These are phyloP conservation scores for Stropharia rugosoannulata DNA, from an alignment of 768 basidiomycete genomes.

Conservation along the genomic window DNA sequence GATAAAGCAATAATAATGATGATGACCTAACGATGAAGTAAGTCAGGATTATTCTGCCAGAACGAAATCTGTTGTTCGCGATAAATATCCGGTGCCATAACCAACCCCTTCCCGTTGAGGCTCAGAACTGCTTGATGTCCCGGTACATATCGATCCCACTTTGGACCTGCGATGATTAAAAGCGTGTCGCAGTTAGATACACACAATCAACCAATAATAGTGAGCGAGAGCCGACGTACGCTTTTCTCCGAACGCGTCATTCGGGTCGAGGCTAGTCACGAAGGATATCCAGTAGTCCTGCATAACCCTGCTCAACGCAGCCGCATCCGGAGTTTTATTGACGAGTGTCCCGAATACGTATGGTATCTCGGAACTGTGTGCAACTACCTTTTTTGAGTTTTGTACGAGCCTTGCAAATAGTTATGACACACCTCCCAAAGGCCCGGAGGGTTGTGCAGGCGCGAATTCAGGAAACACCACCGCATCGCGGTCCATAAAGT, in stretches of 20 bases:
- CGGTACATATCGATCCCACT: neutral
- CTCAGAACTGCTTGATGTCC: neutral
- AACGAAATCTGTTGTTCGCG: slow-evolving; percentile 4
- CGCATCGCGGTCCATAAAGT: slow-evolving; percentile 32
- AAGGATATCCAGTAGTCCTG: slow-evolving; percentile 16
- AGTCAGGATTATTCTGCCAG: slow-evolving; percentile 9
- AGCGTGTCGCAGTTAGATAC: neutral
- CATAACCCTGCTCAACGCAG: slow-evolving; percentile 8
- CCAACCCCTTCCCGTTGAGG: neutral
- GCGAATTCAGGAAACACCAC: slow-evolving; percentile 3
- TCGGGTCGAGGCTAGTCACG: slow-evolving; percentile 10
- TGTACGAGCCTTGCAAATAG: neutral
- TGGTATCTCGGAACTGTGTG: slow-evolving; percentile 8
- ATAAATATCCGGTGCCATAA: neutral
- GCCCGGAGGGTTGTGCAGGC: slow-evolving; percentile 15
- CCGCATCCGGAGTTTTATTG: slow-evolving; percentile 1
- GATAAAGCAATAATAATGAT: neutral
- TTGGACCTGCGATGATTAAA: neutral
- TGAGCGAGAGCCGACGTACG: neutral
- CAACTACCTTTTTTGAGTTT: neutral
- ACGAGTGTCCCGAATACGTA: slow-evolving; percentile 8
- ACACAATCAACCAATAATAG: neutral
- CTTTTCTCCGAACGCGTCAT: slow-evolving; percentile 5
- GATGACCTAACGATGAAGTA: neutral
- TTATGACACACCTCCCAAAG: slow-evolving; percentile 24